A percentile compares a stretch with the other conserved stretches of the same genome.
Conservation (phyloP, 2,329 filamentous ascomycete genomes). For the Alternaria sp. region DNA sequence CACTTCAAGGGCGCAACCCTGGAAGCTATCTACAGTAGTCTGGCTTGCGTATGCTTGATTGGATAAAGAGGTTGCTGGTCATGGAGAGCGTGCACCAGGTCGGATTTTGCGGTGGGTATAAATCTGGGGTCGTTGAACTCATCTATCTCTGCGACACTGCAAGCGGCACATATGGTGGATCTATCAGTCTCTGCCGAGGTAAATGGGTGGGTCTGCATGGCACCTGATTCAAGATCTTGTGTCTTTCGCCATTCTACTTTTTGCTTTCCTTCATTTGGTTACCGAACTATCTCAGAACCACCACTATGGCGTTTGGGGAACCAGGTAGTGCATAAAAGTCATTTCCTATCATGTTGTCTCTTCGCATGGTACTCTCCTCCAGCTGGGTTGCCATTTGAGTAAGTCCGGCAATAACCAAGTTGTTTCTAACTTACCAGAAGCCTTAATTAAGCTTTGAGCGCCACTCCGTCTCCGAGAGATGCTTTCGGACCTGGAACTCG, state of each 20-base stretch:
- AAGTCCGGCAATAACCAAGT: background rate
- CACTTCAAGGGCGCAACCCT: slow-evolving; percentile 24
- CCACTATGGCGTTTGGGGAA: background rate
- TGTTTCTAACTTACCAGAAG: background rate
- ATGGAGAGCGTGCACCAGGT: background rate
- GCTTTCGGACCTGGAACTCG: background rate
- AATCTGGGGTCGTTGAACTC: background rate
- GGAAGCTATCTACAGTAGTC: slow-evolving; percentile 8
- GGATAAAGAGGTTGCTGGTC: background rate
- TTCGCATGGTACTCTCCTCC: background rate
- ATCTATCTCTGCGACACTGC: background rate
- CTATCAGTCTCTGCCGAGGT: background rate
- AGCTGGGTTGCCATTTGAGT: background rate
- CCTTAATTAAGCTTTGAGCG: background rate
- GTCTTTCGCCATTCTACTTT: background rate
- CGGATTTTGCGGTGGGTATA: background rate
- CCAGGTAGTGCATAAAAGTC: slow-evolving; percentile 4
- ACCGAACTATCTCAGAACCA: background rate
- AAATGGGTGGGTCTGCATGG: background rate
- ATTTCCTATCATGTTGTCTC: background rate
- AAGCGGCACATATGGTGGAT: background rate
- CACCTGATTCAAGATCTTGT: background rate
- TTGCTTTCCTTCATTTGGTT: background rate
- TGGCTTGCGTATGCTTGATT: background rate
- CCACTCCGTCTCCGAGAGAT: background rate